Base-by-base conservation (phyloP, 108 stramenopile genomes). In the Conticribra guillardii region DNA sequence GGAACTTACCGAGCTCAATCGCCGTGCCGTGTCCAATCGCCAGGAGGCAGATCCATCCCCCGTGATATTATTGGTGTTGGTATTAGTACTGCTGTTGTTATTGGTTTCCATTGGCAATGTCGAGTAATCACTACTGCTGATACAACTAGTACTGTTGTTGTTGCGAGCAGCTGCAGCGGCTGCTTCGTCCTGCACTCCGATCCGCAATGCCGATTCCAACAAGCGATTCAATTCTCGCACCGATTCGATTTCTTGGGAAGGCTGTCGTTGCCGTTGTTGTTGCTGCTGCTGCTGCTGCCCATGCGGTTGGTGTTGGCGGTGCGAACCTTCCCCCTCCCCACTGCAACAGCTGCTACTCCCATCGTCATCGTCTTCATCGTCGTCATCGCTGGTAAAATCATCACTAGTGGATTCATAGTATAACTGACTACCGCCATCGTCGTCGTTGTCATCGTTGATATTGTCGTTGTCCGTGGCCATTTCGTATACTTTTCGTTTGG, bases 171-270 rank as follows among this genome's bases (percentile, higher is more conserved):
- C 47, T 24, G 51, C 23, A 5, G 41, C 54, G 16, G 28, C 54
- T 7, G 31, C 31, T 23, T 30, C 61, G 4, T 63, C 73, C 29
- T 37, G 57, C 4, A 55, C 61, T 17, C 75, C 67, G 66, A 76
- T 76, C 22, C 75, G 60, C 26, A 76, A 50, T 5, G 75, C 75
- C 32, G 75, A 68, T 33, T 76, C 75, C 29, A 76, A 55, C 22
- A 76, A 41, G 14, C 67, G 53, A 63, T 76, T 76, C 24, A 76
- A 37, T 34, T 76, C 75, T 28, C 61, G 67, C 8, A 76, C 50
- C 21, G 67, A 68, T 28, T 64, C 61, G 33, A 51, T 51, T 21
- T 64, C 63, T 22, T 30, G 45, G 48, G 45, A 23, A 16, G 60
- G 28, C 7, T 41, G 45, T 41, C 11, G 8, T 41, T 11, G 5